Conservation (phyloP, 139 green algal species). For the Helicosporidium sp. region DNA sequence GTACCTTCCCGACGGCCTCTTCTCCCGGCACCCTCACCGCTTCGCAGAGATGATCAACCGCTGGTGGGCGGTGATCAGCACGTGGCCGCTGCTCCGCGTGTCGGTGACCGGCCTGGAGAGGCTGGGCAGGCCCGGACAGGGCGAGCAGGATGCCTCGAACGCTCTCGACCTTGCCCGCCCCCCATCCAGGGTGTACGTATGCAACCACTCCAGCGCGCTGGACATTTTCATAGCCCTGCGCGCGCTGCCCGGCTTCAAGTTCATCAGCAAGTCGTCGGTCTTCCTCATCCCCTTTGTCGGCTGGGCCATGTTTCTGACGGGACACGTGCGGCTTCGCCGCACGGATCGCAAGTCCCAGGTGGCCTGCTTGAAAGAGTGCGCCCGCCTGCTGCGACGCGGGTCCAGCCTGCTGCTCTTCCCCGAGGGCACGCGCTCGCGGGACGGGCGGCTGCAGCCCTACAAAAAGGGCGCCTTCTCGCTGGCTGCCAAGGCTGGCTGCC, state of each 20-base stretch:
- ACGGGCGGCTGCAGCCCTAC: constrained; percentile 49
- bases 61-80: too few relatives aligned
- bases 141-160: too few relatives aligned
- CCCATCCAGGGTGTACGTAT: constrained; percentile 86
- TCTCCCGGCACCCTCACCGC: too few relatives aligned
- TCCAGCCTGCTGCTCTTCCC: constrained; percentile 76
- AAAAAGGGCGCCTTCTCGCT: constrained; percentile 91
- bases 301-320: constrained; percentile 96
- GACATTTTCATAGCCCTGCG: constrained; percentile 46
- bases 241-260: constrained; percentile 82
- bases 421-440: constrained; percentile 55
- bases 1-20: too few relatives aligned
- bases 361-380: constrained; percentile 67
- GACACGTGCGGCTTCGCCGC: constrained; percentile 71
- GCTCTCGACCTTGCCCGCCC: too few relatives aligned
- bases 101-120: too few relatives aligned
- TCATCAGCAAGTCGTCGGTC: constrained; percentile 88
- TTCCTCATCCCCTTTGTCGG: constrained; percentile 95
- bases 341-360: constrained; percentile 71
- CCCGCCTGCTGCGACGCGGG: constrained; percentile 49
- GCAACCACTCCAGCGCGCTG: constrained; percentile 86
- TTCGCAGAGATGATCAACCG: too few relatives aligned
- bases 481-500: constrained; percentile 66
- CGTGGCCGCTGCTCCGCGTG: too few relatives aligned
- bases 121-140: too few relatives aligned